Conservation (phyloP, 257 asterid species). For the Solanum virginianum region DNA sequence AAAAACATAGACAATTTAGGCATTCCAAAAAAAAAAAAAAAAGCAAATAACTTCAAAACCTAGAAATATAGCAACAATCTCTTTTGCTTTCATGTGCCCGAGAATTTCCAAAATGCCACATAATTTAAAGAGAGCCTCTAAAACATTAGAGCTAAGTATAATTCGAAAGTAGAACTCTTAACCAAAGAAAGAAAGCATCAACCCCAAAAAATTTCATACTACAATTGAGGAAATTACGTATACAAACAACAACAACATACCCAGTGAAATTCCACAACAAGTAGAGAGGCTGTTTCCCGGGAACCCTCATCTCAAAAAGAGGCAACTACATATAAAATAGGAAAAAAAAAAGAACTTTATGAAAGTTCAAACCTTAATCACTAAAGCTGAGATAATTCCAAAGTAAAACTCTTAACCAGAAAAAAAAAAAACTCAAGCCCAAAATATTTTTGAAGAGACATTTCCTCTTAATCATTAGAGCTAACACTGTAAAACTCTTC, state of each 20-base stretch:
- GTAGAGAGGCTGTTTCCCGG: too few species aligned
- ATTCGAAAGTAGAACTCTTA: neutral
- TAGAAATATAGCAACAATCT: neutral
- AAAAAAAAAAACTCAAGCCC: neutral
- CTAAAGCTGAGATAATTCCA: neutral
- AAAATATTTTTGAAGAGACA: neutral
- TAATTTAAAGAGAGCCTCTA: neutral
- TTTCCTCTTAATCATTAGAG: neutral
- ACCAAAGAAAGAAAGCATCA: neutral
- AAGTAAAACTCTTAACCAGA: neutral
- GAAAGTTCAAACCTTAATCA: slow-evolving; percentile 32
- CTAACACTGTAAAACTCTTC: neutral
- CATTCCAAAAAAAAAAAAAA: neutral
- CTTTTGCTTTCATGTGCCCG: neutral
- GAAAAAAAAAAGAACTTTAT: neutral
- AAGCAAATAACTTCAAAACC: neutral
- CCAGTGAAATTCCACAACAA: too few species aligned
- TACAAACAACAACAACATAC: neutral
- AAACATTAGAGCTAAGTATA: neutral
- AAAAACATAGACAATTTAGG: neutral
- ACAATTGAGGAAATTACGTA: neutral
- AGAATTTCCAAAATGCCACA: neutral
- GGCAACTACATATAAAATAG: neutral
- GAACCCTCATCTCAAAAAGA: neutral
- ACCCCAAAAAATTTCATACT: neutral